A percentile compares a stretch with the other conserved stretches of the same genome.
Evolutionary conservation across 2,329 filamentous ascomycete species (phyloP).

Genomic region (Diaporthe amygdali): DNA sequence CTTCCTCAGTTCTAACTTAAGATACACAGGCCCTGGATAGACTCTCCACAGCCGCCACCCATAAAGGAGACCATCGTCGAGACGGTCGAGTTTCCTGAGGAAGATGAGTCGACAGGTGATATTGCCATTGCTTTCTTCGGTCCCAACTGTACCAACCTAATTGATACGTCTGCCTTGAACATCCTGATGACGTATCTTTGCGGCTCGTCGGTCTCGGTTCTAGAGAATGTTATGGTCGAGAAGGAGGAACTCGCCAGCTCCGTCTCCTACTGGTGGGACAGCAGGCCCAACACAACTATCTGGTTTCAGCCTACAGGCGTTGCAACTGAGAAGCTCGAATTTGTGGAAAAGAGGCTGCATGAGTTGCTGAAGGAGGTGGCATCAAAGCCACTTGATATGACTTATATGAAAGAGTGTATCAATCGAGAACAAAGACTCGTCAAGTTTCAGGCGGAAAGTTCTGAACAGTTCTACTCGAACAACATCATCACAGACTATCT

Average conservation of each 20-base stretch:
- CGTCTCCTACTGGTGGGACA: conserved; percentile 79
- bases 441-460: conserved; percentile 83
- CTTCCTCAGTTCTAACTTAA: not conserved
- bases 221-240: conserved; percentile 93
- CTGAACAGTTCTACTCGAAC: conserved; percentile 79
- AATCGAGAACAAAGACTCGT: conserved; percentile 80
- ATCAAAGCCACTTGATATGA: conserved; percentile 83
- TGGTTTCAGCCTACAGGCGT: conserved; percentile 88
- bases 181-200: conserved; percentile 86
- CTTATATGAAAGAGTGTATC: conserved; percentile 88
- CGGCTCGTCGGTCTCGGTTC: conserved; percentile 88
- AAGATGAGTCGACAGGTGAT: conserved; percentile 93
- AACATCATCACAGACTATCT: conserved; percentile 92
- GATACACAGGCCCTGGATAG: conserved; percentile 76
- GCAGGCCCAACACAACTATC: conserved; percentile 81
- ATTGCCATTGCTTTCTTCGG: conserved; percentile 87
- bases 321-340: conserved; percentile 80
- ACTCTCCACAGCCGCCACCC: conserved; percentile 78
- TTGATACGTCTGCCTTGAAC: conserved; percentile 75
- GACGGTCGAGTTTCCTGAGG: conserved; percentile 90
- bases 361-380: conserved; percentile 83
- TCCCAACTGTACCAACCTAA: conserved; percentile 75
- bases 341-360: conserved; percentile 86
- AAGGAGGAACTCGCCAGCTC: conserved; percentile 90
- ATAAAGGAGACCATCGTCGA: conserved; percentile 76